phyloP scores from a whole-genome alignment of 495 filamentous ascomycete genomes.

The Lasiosphaeris hirsuta region DNA sequence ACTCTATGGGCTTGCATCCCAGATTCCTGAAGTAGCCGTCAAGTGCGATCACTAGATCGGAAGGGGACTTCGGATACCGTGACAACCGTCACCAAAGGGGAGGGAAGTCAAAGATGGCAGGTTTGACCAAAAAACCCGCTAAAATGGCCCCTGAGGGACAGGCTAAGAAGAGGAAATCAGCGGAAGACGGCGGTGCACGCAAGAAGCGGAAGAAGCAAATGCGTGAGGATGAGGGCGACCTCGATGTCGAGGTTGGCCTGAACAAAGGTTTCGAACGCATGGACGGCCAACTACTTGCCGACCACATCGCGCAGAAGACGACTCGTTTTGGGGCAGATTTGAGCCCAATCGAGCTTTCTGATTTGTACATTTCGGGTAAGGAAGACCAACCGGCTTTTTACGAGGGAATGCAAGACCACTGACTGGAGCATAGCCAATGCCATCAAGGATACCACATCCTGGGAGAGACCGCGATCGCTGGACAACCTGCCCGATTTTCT shows the following conservation, averaged over 20 bases:
- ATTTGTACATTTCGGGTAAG: constrained; percentile 76
- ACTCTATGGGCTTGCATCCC: too few relatives aligned
- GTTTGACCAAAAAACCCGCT: not conserved
- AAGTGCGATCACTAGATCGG: too few relatives aligned
- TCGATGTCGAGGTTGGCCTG: constrained; percentile 61
- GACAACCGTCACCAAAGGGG: too few relatives aligned
- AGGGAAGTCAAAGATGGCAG: not conserved
- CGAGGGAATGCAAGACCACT: not conserved
- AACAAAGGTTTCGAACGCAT: constrained; percentile 78
- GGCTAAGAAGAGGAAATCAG: constrained; percentile 37
- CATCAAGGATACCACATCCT: constrained; percentile 70
- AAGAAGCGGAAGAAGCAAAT: constrained; percentile 54
- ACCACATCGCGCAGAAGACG: constrained; percentile 77
- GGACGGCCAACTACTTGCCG: constrained; percentile 77
- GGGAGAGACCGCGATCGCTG: constrained; percentile 56
- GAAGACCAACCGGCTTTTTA: not conserved
- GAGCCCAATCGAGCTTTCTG: constrained; percentile 77
- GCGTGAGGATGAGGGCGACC: constrained; percentile 54
- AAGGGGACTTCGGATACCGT: too few relatives aligned
- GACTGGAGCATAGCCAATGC: constrained; percentile 25
- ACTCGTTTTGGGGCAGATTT: constrained; percentile 74
- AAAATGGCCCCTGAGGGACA: constrained; percentile 22
- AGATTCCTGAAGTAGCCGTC: too few relatives aligned
- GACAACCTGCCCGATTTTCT: constrained; percentile 75
- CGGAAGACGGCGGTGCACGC: constrained; percentile 34